A percentile compares a stretch with the other conserved stretches of the same genome.
phyloP scores from a whole-genome alignment of 805 yeast species.

The Wickerhamiella sergipiensis region DNA sequence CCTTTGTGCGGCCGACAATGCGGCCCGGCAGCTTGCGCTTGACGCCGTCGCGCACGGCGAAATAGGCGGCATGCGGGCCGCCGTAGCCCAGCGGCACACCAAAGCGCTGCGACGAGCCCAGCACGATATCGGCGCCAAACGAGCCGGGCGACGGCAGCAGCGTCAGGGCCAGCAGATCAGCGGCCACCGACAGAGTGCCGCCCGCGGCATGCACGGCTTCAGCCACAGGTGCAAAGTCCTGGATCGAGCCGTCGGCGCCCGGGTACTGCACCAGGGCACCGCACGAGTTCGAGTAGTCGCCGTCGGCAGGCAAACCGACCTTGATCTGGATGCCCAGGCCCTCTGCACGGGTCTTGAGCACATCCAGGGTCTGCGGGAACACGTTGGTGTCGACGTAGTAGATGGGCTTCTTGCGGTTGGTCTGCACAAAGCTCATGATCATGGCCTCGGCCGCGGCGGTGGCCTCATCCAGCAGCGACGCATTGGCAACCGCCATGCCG shows the following conservation, averaged over 20 bases:
- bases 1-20: conserved; percentile 84
- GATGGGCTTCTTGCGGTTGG: conserved; percentile 50
- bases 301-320: conserved; percentile 30
- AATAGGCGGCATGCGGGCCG: conserved; percentile 98
- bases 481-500: conserved; percentile 89
- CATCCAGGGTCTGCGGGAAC: conserved; percentile 78
- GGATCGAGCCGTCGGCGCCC: conserved; percentile 62
- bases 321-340: conserved; percentile 57
- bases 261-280: conserved; percentile 91
- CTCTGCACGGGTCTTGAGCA: conserved; percentile 62
- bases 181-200: conserved; percentile 72
- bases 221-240: conserved; percentile 41
- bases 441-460: conserved; percentile 97
- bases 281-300: conserved; percentile 34
- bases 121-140: conserved; percentile 83
- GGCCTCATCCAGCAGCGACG: conserved; percentile 90
- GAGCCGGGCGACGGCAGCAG: conserved; percentile 69
- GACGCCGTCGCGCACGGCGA: conserved; percentile 67
- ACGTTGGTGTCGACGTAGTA: conserved; percentile 64
- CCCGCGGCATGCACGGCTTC: conserved; percentile 55
- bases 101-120: conserved; percentile 88
- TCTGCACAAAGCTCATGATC: conserved; percentile 60
- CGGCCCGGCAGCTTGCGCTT: conserved; percentile 95
- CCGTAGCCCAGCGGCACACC: conserved; percentile 98
- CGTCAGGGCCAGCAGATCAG: conserved; percentile 83